Evolutionary conservation across 176 grass and related monocot species (phyloP), one percentile per base, ranked within the genome.

Genomic region (Zoysia japonica): DNA sequence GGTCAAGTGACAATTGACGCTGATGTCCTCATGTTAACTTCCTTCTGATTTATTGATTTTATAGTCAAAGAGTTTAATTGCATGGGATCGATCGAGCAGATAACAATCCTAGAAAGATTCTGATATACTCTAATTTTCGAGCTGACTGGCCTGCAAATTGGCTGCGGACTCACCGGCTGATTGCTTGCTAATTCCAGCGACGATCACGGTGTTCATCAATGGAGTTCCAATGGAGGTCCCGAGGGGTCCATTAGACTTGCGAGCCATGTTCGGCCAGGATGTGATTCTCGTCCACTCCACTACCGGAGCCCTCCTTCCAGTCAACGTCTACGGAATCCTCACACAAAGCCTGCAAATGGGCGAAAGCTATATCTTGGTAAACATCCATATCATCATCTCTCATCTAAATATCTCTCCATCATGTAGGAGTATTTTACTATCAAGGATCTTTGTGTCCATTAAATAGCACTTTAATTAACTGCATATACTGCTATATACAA

Each of bases 151-250:
- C 65, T 84, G 52, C 65, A 75, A 75, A 39, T 70, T 82, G 46
- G 20, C 47, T 76, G 61, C 39, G 73, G 70, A 87, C 17, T 83
- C 75, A 79, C 69, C 63, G 74, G 64, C 44, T 83, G 49, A 66
- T 79, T 83, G 77, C 3, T 37, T 89, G 72, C 56, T 71, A 88
- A 88, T 85, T 85, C 78, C 79, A 97, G 94, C 87, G 83, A 94
- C 83, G 48, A 94, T 97, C 86, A 97, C 89, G 76, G 95, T 97
- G 85, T 94, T 94, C 89, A 94, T 97, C 66, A 97, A 97, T 59
- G 95, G 95, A 68, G 80, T 92, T 38, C 53, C 91, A 51, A 84
- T 82, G 85, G 95, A 97, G 59, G 85, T 97, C 71, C 89, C 95
- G 6, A 89, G 91, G 59, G 89, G 92, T 80, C 83, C 87, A 49